phyloP scores from a whole-genome alignment of 2,329 filamentous ascomycete genomes.

The Dryadomyces quercivorus region DNA sequence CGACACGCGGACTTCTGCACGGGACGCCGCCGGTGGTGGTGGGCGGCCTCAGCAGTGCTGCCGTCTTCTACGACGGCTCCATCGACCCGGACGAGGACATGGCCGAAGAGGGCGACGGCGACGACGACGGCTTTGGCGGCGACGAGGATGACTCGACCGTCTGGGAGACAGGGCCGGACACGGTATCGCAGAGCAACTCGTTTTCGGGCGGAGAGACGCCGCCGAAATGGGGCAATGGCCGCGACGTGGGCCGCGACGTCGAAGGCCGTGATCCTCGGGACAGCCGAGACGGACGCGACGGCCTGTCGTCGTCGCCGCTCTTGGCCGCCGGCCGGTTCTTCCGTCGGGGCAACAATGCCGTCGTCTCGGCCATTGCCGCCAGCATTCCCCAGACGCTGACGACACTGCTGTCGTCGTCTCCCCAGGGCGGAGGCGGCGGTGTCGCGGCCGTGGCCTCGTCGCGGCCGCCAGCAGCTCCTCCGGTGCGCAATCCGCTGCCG shows the following conservation, averaged over 20 bases:
- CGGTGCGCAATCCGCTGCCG: neutral
- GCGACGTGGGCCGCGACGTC: slow-evolving; percentile 23
- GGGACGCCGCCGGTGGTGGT: neutral
- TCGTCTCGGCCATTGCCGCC: slow-evolving; percentile 42
- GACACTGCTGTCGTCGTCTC: slow-evolving; percentile 27
- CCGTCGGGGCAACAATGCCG: slow-evolving; percentile 39
- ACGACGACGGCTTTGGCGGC: slow-evolving; percentile 31
- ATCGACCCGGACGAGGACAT: slow-evolving; percentile 19
- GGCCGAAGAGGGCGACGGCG: slow-evolving; percentile 26
- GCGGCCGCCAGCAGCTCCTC: neutral
- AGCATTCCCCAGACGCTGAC: slow-evolving; percentile 37
- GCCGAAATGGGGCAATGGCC: slow-evolving; percentile 31
- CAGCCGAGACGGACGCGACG: neutral
- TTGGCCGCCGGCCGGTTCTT: slow-evolving; percentile 29
- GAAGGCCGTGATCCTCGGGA: slow-evolving; percentile 20
- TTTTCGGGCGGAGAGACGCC: slow-evolving; percentile 53
- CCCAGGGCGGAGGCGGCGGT: slow-evolving; percentile 17
- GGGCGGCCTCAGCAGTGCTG: neutral
- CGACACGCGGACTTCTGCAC: slow-evolving; percentile 16
- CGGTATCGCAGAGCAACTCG: slow-evolving; percentile 32
- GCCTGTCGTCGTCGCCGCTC: slow-evolving; percentile 42
- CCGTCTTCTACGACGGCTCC: slow-evolving; percentile 8
- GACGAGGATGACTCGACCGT: slow-evolving; percentile 31
- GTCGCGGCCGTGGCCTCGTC: neutral
- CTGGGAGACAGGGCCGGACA: slow-evolving; percentile 41